Evolutionary conservation across 441 rosid species (phyloP).

Genomic region (Erodium moschatum): DNA sequence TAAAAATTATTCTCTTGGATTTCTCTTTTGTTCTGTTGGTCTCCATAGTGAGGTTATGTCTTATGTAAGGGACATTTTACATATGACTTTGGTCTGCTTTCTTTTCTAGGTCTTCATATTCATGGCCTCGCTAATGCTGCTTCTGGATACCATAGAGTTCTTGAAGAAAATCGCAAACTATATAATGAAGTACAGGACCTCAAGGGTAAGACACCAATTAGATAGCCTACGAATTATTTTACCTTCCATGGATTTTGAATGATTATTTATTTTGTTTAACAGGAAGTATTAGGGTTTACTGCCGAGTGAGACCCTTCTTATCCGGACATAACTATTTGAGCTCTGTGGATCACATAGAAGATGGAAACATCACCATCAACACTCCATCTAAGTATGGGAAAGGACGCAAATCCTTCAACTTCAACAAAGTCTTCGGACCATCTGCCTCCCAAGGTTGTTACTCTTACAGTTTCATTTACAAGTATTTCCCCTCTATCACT

Average conservation of each 20-base stretch:
- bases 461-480: conserved; percentile 15
- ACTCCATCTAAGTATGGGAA: conserved; percentile 72
- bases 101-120: conserved; percentile 56
- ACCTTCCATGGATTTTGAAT: conserved; percentile 15
- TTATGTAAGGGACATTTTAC: not conserved
- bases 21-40: not conserved
- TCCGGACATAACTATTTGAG: conserved; percentile 55
- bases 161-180: conserved; percentile 78
- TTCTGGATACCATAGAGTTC: conserved; percentile 74
- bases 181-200: conserved; percentile 91
- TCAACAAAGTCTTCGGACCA: conserved; percentile 91
- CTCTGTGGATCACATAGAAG: conserved; percentile 61
- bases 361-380: conserved; percentile 52
- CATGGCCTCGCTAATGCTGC: conserved; percentile 80
- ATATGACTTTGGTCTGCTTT: conserved; percentile 15
- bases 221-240: conserved; percentile 2
- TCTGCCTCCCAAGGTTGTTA: conserved; percentile 67
- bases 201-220: conserved; percentile 38
- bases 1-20: conserved; percentile 10
- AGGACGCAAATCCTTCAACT: conserved; percentile 61
- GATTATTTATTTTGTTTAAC: conserved; percentile 22
- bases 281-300: conserved; percentile 93
- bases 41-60: not conserved
- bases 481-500: conserved; percentile 2
- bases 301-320: conserved; percentile 86